Conservation (phyloP, 2,329 filamentous ascomycete genomes). For the Beauveria varroae region DNA sequence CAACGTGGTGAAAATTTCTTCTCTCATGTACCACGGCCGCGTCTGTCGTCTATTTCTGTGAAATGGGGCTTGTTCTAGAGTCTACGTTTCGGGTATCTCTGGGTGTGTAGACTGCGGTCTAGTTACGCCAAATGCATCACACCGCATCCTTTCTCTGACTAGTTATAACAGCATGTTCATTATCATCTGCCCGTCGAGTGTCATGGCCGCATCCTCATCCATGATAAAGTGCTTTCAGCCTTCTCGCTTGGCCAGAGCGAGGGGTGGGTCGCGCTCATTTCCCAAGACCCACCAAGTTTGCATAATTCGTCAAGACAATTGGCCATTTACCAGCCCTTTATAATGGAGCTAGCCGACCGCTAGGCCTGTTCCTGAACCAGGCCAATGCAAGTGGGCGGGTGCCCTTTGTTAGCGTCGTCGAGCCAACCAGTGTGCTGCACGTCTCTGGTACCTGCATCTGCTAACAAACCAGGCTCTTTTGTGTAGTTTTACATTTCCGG, state of each 20-base stretch:
- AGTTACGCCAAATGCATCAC: background rate
- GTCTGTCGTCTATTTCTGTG: background rate
- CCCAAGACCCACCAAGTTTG: background rate
- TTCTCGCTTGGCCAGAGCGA: background rate
- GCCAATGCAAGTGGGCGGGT: background rate
- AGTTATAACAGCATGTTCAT: background rate
- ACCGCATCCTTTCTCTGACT: background rate
- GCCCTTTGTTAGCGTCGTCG: background rate
- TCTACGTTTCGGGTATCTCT: background rate
- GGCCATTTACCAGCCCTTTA: background rate
- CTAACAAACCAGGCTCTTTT: background rate
- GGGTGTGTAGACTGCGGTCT: background rate
- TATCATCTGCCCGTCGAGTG: too few relatives aligned
- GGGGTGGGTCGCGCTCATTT: background rate
- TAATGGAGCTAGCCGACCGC: background rate
- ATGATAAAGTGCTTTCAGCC: background rate
- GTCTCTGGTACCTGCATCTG: background rate
- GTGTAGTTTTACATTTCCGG: background rate
- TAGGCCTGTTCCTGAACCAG: constrained; percentile 10
- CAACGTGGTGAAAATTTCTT: background rate
- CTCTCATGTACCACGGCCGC: background rate
- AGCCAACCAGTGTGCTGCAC: constrained; percentile 2
- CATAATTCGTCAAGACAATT: background rate
- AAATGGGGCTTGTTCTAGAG: background rate
- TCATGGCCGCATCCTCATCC: too few relatives aligned